Percentiles rank a stretch among this genome's conserved stretches.
phyloP scores from a whole-genome alignment of 192 early-diverging fungal genomes.

The Backusella parvicylindrica region DNA sequence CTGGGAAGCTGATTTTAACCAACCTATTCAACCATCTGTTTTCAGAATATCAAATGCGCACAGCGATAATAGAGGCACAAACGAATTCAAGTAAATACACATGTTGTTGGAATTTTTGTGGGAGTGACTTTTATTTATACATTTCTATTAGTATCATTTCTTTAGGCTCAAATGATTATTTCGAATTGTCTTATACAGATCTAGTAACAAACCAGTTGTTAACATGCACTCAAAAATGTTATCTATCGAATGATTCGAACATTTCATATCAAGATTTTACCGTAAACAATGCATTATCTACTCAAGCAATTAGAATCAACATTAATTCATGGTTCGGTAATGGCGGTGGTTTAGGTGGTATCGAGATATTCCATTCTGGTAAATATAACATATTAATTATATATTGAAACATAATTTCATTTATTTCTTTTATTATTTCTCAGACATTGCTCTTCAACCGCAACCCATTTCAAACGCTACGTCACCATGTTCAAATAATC shows the following conservation, averaged over 20 bases:
- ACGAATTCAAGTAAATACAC: slow-evolving; percentile 46
- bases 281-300: slow-evolving; percentile 32
- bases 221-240: slow-evolving; percentile 37
- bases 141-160: slow-evolving; percentile 49
- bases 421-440: background rate
- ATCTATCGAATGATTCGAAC: slow-evolving; percentile 30
- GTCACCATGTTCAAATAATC: background rate
- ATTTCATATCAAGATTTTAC: slow-evolving; percentile 44
- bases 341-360: slow-evolving; percentile 25
- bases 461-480: background rate
- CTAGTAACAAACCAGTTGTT: slow-evolving; percentile 39
- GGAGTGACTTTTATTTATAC: background rate
- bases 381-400: background rate
- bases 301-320: slow-evolving; percentile 55
- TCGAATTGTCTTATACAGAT: slow-evolving; percentile 65
- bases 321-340: slow-evolving; percentile 33
- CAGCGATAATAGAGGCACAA: slow-evolving; percentile 56
- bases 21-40: slow-evolving; percentile 54
- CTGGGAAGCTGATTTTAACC: slow-evolving; percentile 57
- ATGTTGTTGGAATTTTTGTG: background rate
- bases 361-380: slow-evolving; percentile 36
- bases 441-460: slow-evolving; percentile 14
- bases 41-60: slow-evolving; percentile 65
- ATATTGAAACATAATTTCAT: background rate
- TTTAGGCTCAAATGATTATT: slow-evolving; percentile 46